phyloP scores from a whole-genome alignment of 345 rosid genomes.

The Brassica napus region DNA sequence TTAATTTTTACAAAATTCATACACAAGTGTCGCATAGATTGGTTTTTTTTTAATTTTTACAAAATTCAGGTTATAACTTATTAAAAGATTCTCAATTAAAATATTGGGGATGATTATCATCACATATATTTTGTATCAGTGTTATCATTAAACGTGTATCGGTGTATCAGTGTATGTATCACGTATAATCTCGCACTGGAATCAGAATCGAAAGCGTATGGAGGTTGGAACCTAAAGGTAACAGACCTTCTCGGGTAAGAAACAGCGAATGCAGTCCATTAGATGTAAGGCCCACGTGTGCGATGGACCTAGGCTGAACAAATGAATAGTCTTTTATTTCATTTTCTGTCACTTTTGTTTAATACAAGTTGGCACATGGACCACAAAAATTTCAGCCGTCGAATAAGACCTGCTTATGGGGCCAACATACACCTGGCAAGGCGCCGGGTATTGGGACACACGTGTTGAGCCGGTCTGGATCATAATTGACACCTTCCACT shows the following conservation, averaged over 20 bases:
- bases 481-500: neutral
- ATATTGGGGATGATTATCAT: too few species aligned
- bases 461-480: neutral
- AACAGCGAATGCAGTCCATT: neutral
- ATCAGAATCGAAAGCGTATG: too few species aligned
- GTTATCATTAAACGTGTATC: too few species aligned
- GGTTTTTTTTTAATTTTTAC: too few species aligned
- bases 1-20: too few species aligned
- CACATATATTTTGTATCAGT: too few species aligned
- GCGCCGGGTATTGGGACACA: constrained; percentile 11
- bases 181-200: neutral
- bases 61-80: too few species aligned
- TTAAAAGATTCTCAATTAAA: too few species aligned
- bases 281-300: neutral
- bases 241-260: neutral
- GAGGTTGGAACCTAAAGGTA: neutral
- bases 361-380: constrained; percentile 22
- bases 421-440: constrained; percentile 4
- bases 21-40: too few species aligned
- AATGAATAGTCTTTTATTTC: neutral
- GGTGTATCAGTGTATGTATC: too few species aligned
- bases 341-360: neutral
- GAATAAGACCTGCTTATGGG: constrained; percentile 1
- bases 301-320: neutral
- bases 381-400: constrained; percentile 6